Conservation (phyloP, 2,329 filamentous ascomycete genomes). For the Trichophyton rubrum region DNA sequence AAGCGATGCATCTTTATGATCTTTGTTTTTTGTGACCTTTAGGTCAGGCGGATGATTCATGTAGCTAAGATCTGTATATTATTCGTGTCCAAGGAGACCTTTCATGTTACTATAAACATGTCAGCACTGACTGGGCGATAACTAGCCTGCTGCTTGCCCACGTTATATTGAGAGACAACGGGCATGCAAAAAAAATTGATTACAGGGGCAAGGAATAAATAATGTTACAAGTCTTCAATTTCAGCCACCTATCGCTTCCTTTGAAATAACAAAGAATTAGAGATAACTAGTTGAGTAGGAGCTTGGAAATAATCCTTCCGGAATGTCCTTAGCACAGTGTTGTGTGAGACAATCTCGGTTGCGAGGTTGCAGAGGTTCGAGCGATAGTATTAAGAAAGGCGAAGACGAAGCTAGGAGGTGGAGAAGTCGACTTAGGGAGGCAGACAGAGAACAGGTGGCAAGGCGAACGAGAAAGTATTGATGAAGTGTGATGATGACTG, state of each 20-base stretch:
- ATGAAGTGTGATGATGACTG: neutral
- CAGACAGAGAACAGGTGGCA: neutral
- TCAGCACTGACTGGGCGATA: neutral
- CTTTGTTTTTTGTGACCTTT: neutral
- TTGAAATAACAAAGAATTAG: neutral
- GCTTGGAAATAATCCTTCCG: neutral
- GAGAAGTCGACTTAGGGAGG: neutral
- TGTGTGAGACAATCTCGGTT: neutral
- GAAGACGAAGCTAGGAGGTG: neutral
- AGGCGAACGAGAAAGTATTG: neutral
- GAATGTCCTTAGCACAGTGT: neutral
- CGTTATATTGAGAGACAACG: no score
- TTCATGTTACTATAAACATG: neutral
- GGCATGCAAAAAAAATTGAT: neutral
- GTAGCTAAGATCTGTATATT: neutral
- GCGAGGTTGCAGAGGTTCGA: neutral
- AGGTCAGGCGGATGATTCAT: neutral
- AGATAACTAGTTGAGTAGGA: neutral
- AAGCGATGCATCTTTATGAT: slow-evolving; percentile 3
- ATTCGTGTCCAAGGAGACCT: neutral
- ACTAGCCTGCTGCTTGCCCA: no score
- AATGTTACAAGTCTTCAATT: neutral
- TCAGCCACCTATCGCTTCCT: neutral
- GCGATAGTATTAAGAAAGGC: neutral
- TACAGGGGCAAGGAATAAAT: neutral